A percentile compares a stretch with the other conserved stretches of the same genome.
These are phyloP conservation scores for Apophysomyces variabilis DNA, from an alignment of 371 early-diverging fungal genomes.

Conservation along the genomic window DNA sequence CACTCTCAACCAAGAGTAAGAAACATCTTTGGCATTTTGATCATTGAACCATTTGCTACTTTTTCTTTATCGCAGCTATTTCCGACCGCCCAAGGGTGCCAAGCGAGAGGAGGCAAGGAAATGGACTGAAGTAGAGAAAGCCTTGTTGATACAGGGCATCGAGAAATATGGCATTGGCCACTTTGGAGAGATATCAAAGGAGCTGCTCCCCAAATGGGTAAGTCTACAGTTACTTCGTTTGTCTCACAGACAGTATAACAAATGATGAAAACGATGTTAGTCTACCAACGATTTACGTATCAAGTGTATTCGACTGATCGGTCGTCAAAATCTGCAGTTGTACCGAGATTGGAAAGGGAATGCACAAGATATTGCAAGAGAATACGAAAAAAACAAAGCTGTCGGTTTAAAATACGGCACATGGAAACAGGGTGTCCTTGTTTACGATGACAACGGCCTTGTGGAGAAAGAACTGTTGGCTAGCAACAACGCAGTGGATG, in stretches of 20 bases:
- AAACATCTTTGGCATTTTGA: not conserved
- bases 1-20: conserved; percentile 86
- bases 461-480: conserved; percentile 56
- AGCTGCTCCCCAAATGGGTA: conserved; percentile 83
- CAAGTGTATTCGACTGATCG: conserved; percentile 84
- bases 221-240: conserved; percentile 16
- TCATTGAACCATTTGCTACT: not conserved
- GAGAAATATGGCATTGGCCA: conserved; percentile 88
- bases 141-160: conserved; percentile 79
- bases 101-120: conserved; percentile 61
- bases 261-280: conserved; percentile 30
- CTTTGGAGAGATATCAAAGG: conserved; percentile 85
- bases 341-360: conserved; percentile 88
- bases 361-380: conserved; percentile 68
- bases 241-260: not conserved
- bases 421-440: conserved; percentile 85
- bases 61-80: conserved; percentile 59
- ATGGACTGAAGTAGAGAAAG: conserved; percentile 86
- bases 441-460: conserved; percentile 84
- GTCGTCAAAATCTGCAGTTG: conserved; percentile 87
- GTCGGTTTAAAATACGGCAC: conserved; percentile 76
- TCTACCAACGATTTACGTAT: conserved; percentile 83
- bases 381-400: conserved; percentile 80
- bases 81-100: conserved; percentile 74
- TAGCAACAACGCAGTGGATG: conserved; percentile 14